Base-by-base conservation (phyloP, 2,329 filamentous ascomycete genomes). In the Xylariaceae sp. region DNA sequence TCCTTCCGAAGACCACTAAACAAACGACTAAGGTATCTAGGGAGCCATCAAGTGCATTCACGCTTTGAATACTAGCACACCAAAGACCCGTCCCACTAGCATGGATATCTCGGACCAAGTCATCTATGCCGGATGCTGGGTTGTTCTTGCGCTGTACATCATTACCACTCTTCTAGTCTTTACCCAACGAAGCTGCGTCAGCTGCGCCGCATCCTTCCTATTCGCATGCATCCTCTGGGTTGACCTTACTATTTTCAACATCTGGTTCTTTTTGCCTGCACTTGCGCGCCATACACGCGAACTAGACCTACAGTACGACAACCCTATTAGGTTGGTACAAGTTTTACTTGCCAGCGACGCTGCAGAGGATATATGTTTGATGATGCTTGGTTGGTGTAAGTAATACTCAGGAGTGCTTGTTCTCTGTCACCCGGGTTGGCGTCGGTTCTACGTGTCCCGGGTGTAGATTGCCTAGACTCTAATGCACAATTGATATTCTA, bases 251-350 rank as follows among this genome's bases (percentile, higher is more conserved):
- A 21, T 61, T 15, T 63, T 65, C 47, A 62, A 66, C 37, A 26
- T 54, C 9, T 64, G 59, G 56, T 64, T 64, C 43, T 50, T 66
- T 32, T 24, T 64, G 29, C 64, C 63, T 7, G 45, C 62, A 10
- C 51, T 65, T 16, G 20, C 54, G n/a, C 39, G 32, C 2, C 62
- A 64, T 24, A 11, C 57, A 4, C 29, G 18, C 24, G 52, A 56
- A 15, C 32, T 60, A 11, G 33, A 53, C 8, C 13, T 60, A 26
- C 36, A 45, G 9, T 27, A 15, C 13, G 46, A 50, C 32, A 18
- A 6, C n/a, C 3, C 21, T 5, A 13, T 24, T 10, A 36, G 13
- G 8, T 18, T 55, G 6, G 2, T 59, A 6, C 30, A 41, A 18
- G 39, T 23, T 23, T n/a, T 58, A 15, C 26, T 61, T n/a, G 44